These are phyloP conservation scores for Simplicillium sp. DNA, from an alignment of 2,329 filamentous ascomycete species.

Conservation along the genomic window DNA sequence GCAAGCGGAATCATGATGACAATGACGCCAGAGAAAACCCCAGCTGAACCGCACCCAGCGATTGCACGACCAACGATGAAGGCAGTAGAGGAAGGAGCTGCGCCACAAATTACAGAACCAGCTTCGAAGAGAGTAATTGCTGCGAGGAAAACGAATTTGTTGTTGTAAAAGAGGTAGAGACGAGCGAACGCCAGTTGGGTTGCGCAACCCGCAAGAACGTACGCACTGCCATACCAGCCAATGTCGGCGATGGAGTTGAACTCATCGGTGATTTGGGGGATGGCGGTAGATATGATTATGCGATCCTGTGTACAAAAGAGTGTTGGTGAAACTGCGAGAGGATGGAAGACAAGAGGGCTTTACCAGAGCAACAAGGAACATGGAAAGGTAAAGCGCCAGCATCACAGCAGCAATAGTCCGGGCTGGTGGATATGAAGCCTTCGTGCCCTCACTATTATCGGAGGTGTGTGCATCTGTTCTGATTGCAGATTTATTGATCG, in stretches of 20 bases:
- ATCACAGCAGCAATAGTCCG: slow-evolving; percentile 10
- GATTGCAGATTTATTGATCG: no score
- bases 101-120: slow-evolving; percentile 21
- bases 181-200: slow-evolving; percentile 38
- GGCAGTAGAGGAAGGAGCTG: slow-evolving; percentile 2
- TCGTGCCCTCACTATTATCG: neutral
- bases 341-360: neutral
- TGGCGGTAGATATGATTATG: slow-evolving; percentile 26
- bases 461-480: no score
- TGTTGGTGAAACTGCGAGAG: neutral
- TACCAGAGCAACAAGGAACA: slow-evolving; percentile 15
- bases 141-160: slow-evolving; percentile 26
- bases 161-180: slow-evolving; percentile 39
- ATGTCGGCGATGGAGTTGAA: slow-evolving; percentile 28
- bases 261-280: slow-evolving; percentile 21
- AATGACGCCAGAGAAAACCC: slow-evolving; percentile 23
- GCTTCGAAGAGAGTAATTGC: slow-evolving; percentile 24
- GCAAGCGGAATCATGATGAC: slow-evolving; percentile 15
- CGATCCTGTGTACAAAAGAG: slow-evolving; percentile 16
- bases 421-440: neutral
- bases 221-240: slow-evolving; percentile 33
- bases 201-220: slow-evolving; percentile 36
- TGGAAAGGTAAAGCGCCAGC: slow-evolving; percentile 12
- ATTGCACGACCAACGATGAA: slow-evolving; percentile 8
- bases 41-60: slow-evolving; percentile 19